phyloP scores from a whole-genome alignment of 2,329 filamentous ascomycete species.

The Cercospora beticola region DNA sequence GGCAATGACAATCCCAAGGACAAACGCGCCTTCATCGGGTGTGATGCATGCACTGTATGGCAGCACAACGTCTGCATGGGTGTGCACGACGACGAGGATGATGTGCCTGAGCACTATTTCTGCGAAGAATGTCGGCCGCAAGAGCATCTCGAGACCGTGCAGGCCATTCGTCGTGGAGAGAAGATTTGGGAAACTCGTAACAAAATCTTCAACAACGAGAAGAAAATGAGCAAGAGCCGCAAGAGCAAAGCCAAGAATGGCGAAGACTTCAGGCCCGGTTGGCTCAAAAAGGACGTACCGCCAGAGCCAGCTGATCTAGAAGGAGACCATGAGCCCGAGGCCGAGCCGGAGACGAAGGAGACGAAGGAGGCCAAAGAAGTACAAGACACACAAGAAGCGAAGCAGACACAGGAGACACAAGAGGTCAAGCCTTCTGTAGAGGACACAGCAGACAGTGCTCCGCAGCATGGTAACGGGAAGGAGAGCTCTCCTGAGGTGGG shows the following conservation, averaged over 20 bases:
- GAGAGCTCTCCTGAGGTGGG: conserved; percentile 16
- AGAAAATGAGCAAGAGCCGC: conserved; percentile 62
- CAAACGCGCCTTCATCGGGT: conserved; percentile 91
- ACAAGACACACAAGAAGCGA: neutral
- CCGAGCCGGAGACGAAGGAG: neutral
- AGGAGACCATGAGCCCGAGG: conserved; percentile 4
- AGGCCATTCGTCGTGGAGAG: conserved; percentile 75
- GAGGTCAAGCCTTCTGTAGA: neutral
- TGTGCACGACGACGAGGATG: conserved; percentile 71
- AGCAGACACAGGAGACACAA: neutral
- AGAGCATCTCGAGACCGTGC: conserved; percentile 77
- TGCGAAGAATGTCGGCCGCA: conserved; percentile 87
- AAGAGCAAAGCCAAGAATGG: conserved; percentile 50
- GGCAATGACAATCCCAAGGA: conserved; percentile 84
- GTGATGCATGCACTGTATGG: conserved; percentile 89
- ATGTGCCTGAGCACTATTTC: conserved; percentile 81
- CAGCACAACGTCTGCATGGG: conserved; percentile 97
- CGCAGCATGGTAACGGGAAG: neutral
- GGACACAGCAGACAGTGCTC: neutral
- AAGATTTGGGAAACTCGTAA: conserved; percentile 70
- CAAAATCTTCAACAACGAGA: conserved; percentile 48
- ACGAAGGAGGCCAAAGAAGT: neutral
- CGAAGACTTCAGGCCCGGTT: conserved; percentile 32
- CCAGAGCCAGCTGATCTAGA: neutral
- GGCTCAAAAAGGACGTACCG: conserved; percentile 36